Base-by-base conservation (phyloP, 768 basidiomycete species). In the Kwoniella sp. region DNA sequence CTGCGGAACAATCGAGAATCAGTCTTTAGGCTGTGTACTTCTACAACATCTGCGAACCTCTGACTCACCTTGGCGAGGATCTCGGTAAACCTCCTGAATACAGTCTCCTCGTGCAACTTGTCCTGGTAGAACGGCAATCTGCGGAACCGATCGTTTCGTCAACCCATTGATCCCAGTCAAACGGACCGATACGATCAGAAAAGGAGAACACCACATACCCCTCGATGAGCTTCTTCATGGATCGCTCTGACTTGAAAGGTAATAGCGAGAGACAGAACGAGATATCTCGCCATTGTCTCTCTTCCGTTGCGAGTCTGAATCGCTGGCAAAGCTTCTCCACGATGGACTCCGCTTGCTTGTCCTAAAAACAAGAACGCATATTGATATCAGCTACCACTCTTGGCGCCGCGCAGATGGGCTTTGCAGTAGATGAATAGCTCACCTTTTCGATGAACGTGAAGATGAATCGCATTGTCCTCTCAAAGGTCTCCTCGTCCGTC, bases 371-470 rank as follows among this genome's bases (percentile, higher is more conserved):
- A 20, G n/a, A 50, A 12, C 9, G 11, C n/a, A 47, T n/a, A n/a
- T n/a, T 53, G 26, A 51, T 22, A 17, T 45, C 41, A 45, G 41
- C 41, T 13, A 15, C 34, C 28, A 41, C 30, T 17, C 54, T 28
- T 23, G 26, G 5, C 2, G 26, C 23, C 8, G 9, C n/a, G 26
- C 25, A 8, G 5, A 29, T 28, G 17, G 38, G 25, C 38, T 9
- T 7, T 3, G 17, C 15, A 55, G 5, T 2, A 45, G 20, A 61
- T 8, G 15, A 37, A 41, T 37, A 22, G 68, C 85, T 13, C 0
- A 88, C 94, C 86, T 99, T 98, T 80, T 98, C 95, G 70, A 99
- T 93, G 79, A 94, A 99, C 0, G 87, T 86, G 82, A 99, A 98
- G 67, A 99, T 97, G 77, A 93, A 97, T 67, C 86, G 87, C 86